phyloP scores from a whole-genome alignment of 2,329 filamentous ascomycete genomes.

The Dryadomyces quercus-mongolicae region DNA sequence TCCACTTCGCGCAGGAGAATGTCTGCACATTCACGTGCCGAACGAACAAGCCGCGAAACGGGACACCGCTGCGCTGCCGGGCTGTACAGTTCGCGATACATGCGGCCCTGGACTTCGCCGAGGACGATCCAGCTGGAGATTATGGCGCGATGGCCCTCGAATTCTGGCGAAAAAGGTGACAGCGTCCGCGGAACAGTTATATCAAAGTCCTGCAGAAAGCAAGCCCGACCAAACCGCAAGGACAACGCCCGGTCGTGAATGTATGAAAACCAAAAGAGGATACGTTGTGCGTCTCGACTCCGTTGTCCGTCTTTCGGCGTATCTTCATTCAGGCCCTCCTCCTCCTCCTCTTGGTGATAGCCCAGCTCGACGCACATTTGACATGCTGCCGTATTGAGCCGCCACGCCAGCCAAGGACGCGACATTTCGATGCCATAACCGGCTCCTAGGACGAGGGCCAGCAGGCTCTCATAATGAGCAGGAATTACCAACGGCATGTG shows the following conservation, averaged over 20 bases:
- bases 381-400: conserved; percentile 44
- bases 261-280: conserved; percentile 14
- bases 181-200: conserved; percentile 29
- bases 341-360: conserved; percentile 29
- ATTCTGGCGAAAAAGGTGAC: conserved; percentile 13
- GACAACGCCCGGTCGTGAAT: conserved; percentile 43
- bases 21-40: conserved; percentile 25
- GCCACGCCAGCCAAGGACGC: conserved; percentile 49
- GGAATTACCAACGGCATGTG: conserved; percentile 43
- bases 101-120: conserved; percentile 42
- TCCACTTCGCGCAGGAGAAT: conserved; percentile 19
- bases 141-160: conserved; percentile 31
- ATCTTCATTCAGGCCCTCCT: background rate
- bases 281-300: conserved; percentile 1
- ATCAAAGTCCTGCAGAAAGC: conserved; percentile 44
- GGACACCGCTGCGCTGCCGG: conserved; percentile 25
- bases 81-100: conserved; percentile 46
- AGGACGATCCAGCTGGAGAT: conserved; percentile 42
- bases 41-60: conserved; percentile 25
- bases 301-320: background rate
- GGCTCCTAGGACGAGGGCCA: conserved; percentile 43
- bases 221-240: conserved; percentile 45
- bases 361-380: conserved; percentile 50
- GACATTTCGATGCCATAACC: conserved; percentile 50
- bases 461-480: conserved; percentile 38